Evolutionary conservation across 306 rosid genomes (phyloP).

Genomic region (Cucumis hystrix): DNA sequence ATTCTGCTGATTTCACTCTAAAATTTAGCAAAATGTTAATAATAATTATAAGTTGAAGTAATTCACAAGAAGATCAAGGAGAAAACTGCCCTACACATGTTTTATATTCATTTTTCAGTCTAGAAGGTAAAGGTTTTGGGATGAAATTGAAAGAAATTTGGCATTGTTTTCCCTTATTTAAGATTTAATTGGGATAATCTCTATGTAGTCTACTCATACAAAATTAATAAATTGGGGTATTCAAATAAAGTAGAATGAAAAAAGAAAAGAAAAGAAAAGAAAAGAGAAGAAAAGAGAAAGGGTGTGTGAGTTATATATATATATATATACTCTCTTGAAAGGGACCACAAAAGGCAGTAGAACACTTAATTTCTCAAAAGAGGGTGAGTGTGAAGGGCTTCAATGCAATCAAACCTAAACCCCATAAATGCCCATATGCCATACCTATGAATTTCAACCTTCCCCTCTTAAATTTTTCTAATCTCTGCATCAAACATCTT

Average conservation of each 20-base stretch:
- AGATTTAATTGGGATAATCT: not conserved
- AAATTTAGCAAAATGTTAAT: too few relatives aligned
- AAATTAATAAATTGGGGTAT: not conserved
- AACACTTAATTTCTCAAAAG: not conserved
- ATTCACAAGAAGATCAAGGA: too few relatives aligned
- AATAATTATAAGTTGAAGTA: too few relatives aligned
- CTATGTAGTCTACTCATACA: not conserved
- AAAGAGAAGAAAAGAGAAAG: too few relatives aligned
- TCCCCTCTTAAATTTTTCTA: not conserved
- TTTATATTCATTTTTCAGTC: not conserved
- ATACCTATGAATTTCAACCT: not conserved
- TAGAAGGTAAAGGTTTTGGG: not conserved
- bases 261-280: not conserved
- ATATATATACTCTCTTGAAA: not conserved
- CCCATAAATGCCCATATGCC: slow-evolving; percentile 3
- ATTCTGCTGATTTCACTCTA: too few relatives aligned
- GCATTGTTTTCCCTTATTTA: too few relatives aligned
- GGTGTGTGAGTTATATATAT: not conserved
- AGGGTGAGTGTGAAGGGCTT: not conserved
- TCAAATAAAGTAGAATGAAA: not conserved
- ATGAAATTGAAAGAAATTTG: not conserved
- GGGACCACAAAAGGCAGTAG: not conserved
- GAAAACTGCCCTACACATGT: not conserved
- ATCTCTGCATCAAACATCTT: not conserved
- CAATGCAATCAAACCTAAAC: not conserved